Evolutionary conservation across 305 asterid species (phyloP), one percentile per base, ranked within the genome.

Genomic region (Rubia tinctorum): DNA sequence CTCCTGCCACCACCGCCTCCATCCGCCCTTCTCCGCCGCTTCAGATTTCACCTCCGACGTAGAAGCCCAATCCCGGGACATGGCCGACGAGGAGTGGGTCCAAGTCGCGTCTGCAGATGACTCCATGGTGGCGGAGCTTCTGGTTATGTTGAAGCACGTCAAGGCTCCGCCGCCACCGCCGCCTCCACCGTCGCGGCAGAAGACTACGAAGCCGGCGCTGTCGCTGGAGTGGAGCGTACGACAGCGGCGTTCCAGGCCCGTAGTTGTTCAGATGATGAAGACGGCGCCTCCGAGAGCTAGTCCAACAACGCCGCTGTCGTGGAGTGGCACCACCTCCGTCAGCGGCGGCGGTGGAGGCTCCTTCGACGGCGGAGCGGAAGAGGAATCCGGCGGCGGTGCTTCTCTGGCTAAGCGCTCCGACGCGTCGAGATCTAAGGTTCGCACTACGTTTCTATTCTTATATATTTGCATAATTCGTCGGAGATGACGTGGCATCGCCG

Each of bases 281-380:
- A 75, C 71, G 75, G 64, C 60, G 60, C 25, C 87, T 25, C 73
- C 67, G 14, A 82, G 92, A 71, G 94, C 86, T 6, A 92, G 97
- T 71, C 98, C 98, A 0, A 85, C 90, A 39, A 93, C 97, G 77
- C 96, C 98, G 68, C 87, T 93, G 18, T 88, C 96, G 6, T 91
- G 92, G 91, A 88, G 89, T 79, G 95, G 87, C 65, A 94, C 83
- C 79, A 84, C 95, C 70, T 86, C 96, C 55, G 69, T 65, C 78
- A 88, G 96, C 82, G 86, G 89, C 18, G 90, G 86, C 37, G 89
- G 70, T 3, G 79, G 76, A 49, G 86, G 81, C 47, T 88, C 78
- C 59, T 55, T 78, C 63, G 82, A 86, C 78, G 90, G 76, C 22
- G 84, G 81, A 47, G 78, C 74, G 42, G 80, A 77, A 22, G 97